A percentile compares a stretch with the other conserved stretches of the same genome.
phyloP scores from a whole-genome alignment of 1,284 basidiomycete species.

The Sparassis latifolia region DNA sequence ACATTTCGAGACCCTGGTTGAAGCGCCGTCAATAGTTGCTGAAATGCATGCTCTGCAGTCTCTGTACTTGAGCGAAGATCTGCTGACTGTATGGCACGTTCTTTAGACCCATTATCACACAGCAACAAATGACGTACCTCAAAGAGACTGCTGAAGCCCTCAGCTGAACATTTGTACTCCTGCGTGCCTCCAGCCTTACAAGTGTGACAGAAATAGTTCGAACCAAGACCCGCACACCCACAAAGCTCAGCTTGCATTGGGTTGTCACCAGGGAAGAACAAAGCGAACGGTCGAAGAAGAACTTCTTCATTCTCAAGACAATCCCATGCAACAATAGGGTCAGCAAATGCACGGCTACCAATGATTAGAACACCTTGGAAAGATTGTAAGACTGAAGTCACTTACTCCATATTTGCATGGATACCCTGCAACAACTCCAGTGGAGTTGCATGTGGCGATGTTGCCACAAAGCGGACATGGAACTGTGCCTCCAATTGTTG shows the following conservation, averaged over 20 bases:
- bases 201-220: constrained; percentile 8
- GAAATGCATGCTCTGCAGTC: constrained; percentile 4
- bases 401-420: background rate
- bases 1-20: background rate
- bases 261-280: constrained; percentile 26
- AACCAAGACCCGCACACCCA: constrained; percentile 21
- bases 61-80: constrained; percentile 9
- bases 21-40: constrained; percentile 1
- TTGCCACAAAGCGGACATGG: constrained; percentile 5
- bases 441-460: constrained; percentile 10
- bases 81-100: no score
- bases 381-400: background rate
- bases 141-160: background rate
- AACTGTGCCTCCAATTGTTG: constrained; percentile 2
- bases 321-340: background rate
- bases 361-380: no score
- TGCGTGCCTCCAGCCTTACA: background rate
- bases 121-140: background rate
- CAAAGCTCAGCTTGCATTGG: constrained; percentile 30
- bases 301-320: constrained; percentile 8
- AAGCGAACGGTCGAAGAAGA: constrained; percentile 17
- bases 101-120: constrained; percentile 4
- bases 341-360: no score
- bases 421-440: constrained; percentile 11
- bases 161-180: background rate